Percentiles rank a stretch among this genome's conserved stretches.
These are phyloP conservation scores for Cladosporium sp. DNA, from an alignment of 2,329 filamentous ascomycete species.

Conservation along the genomic window DNA sequence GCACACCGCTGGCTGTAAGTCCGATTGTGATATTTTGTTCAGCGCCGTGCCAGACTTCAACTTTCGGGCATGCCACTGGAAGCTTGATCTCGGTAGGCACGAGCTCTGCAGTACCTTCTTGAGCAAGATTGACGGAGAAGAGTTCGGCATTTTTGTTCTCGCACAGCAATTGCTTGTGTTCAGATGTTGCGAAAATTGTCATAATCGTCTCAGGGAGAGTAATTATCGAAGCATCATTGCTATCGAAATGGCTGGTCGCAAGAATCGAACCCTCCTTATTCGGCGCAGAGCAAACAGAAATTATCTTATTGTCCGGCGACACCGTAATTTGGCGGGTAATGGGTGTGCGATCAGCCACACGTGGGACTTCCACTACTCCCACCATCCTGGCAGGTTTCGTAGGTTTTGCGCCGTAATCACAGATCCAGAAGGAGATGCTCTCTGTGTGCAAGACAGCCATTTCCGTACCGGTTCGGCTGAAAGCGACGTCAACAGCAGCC, in stretches of 20 bases:
- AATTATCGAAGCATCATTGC: not conserved
- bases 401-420: constrained; percentile 62
- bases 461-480: constrained; percentile 63
- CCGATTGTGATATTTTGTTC: constrained; percentile 55
- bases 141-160: not conserved
- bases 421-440: constrained; percentile 68
- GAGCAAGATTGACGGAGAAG: not conserved
- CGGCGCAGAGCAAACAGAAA: constrained; percentile 31
- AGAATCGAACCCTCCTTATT: constrained; percentile 21
- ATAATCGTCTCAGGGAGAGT: not conserved
- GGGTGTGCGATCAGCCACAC: not conserved
- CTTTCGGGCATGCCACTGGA: constrained; percentile 29
- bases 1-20: constrained; percentile 71
- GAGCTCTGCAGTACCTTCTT: not conserved
- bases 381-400: constrained; percentile 42
- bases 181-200: constrained; percentile 6
- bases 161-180: constrained; percentile 12
- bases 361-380: constrained; percentile 10
- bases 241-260: not conserved
- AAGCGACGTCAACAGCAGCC: constrained; percentile 69
- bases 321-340: constrained; percentile 50
- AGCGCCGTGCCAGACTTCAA: constrained; percentile 39
- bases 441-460: constrained; percentile 72
- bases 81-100: constrained; percentile 15
- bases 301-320: constrained; percentile 39